Evolutionary conservation across 768 basidiomycete species (phyloP).

Genomic region (Mycena galericulata): DNA sequence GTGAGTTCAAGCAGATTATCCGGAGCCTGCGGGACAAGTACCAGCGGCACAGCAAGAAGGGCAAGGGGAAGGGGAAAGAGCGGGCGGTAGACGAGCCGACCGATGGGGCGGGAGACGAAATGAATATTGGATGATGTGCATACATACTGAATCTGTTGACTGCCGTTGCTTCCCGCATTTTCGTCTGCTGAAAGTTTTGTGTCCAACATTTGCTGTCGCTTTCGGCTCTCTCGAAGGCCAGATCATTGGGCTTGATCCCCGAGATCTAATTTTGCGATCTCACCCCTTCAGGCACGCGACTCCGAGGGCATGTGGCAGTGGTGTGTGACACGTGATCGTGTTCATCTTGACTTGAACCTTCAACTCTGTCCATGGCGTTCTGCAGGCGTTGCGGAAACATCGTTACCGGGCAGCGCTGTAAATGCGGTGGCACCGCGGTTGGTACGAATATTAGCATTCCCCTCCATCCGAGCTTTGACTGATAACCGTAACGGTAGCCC

Average conservation of each 20-base stretch:
- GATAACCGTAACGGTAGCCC: constrained; percentile 56
- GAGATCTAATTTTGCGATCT: too few relatives aligned
- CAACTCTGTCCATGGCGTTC: constrained; percentile 75
- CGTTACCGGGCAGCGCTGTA: constrained; percentile 76
- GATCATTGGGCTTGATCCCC: too few relatives aligned
- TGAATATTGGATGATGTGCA: constrained; percentile 43
- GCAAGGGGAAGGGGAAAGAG: constrained; percentile 47
- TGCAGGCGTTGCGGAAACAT: constrained; percentile 90
- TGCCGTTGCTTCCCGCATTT: too few relatives aligned
- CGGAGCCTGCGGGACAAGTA: constrained; percentile 49
- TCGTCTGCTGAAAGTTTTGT: too few relatives aligned
- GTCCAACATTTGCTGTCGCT: too few relatives aligned
- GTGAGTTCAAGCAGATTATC: constrained; percentile 47
- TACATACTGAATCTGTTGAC: too few relatives aligned
- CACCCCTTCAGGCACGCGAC: too few relatives aligned
- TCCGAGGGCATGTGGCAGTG: too few relatives aligned
- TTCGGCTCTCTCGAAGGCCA: too few relatives aligned
- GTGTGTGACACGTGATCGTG: constrained; percentile 40
- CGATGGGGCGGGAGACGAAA: constrained; percentile 40
- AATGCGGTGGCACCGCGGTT: constrained; percentile 83
- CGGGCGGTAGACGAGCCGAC: constrained; percentile 33
- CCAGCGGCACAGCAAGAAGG: constrained; percentile 36
- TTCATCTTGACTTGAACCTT: constrained; percentile 6
- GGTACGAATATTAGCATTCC: constrained; percentile 55
- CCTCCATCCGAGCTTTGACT: constrained; percentile 6